phyloP scores from a whole-genome alignment of 768 basidiomycete species.

The Kwoniella botswanensis region DNA sequence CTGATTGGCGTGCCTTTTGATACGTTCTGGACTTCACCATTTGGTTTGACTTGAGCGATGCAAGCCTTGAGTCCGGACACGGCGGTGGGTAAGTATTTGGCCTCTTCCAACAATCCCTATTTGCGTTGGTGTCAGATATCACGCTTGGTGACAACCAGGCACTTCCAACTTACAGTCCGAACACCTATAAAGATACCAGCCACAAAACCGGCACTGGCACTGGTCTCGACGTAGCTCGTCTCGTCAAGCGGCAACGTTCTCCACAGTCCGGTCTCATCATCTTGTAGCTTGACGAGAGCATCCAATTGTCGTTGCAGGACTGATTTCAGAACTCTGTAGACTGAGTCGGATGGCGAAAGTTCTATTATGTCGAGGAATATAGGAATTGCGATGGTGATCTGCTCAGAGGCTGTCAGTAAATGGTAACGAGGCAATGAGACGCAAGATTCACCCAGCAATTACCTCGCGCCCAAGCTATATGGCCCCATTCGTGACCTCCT shows the following conservation, averaged over 20 bases:
- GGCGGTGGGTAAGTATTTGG: conserved; percentile 27
- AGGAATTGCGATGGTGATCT: conserved; percentile 42
- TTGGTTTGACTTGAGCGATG: conserved; percentile 61
- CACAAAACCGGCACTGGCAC: conserved; percentile 50
- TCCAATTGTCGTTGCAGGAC: conserved; percentile 63
- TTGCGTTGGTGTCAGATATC: background rate
- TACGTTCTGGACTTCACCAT: conserved; percentile 62
- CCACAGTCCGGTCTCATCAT: conserved; percentile 63
- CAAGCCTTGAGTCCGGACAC: conserved; percentile 44
- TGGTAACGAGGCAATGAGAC: background rate
- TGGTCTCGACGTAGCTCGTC: conserved; percentile 63
- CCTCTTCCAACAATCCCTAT: conserved; percentile 25
- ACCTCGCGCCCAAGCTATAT: conserved; percentile 65
- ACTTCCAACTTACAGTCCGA: conserved; percentile 25
- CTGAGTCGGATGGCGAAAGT: conserved; percentile 60
- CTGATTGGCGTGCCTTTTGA: conserved; percentile 66
- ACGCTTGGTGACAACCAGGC: no score
- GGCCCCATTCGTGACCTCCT: conserved; percentile 54
- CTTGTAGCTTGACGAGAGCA: conserved; percentile 63
- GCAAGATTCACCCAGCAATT: conserved; percentile 61
- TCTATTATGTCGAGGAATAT: conserved; percentile 40
- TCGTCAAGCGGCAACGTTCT: conserved; percentile 64
- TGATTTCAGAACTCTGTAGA: conserved; percentile 61
- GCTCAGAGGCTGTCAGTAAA: background rate
- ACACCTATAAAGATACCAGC: conserved; percentile 42